phyloP scores from a whole-genome alignment of 805 yeast species.

The Tetrapisispora taiwanensis region DNA sequence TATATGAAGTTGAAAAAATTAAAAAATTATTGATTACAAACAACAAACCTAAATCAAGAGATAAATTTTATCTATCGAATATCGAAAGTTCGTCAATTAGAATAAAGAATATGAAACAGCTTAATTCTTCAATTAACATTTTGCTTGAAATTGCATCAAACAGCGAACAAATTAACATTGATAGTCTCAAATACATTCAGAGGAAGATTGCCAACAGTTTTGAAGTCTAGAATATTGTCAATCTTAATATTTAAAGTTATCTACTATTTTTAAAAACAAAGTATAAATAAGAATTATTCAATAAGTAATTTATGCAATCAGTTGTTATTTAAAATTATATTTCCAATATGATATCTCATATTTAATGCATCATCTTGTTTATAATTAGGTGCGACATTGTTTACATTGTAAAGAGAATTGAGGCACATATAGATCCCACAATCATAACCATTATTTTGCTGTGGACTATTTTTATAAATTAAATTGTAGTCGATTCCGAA shows the following conservation, averaged over 20 bases:
- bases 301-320: not conserved
- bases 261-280: too few relatives aligned
- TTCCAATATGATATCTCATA: constrained; percentile 42
- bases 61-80: not conserved
- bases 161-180: not conserved
- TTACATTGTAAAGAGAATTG: constrained; percentile 52
- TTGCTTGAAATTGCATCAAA: not conserved
- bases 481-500: constrained; percentile 28
- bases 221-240: not conserved
- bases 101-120: not conserved
- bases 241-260: too few relatives aligned
- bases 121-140: not conserved
- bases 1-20: not conserved
- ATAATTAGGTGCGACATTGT: constrained; percentile 41
- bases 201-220: not conserved
- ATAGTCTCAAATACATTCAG: not conserved
- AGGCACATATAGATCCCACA: constrained; percentile 93
- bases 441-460: constrained; percentile 82
- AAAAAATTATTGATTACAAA: not conserved
- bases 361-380: constrained; percentile 57
- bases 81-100: not conserved
- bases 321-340: constrained; percentile 11
- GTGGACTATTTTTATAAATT: constrained; percentile 46
- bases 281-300: too few relatives aligned
- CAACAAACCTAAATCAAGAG: not conserved